Base-by-base conservation (phyloP, 2,329 filamentous ascomycete genomes). In the Pseudonectria buxi region DNA sequence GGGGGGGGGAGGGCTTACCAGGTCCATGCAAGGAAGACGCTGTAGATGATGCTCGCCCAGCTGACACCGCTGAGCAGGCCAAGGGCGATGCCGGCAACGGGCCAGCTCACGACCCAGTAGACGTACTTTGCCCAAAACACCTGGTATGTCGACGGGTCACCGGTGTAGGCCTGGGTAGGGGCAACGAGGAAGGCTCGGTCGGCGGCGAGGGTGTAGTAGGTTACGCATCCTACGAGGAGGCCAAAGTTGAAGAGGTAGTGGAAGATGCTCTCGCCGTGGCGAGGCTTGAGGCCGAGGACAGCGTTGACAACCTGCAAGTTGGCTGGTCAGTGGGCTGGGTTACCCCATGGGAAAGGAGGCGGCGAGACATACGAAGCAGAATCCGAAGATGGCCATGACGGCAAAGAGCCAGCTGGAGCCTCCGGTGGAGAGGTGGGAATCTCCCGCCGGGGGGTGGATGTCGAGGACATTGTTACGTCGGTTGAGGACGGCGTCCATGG, bases 391-490 rank as follows among this genome's bases (percentile, higher is more conserved):
- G 36, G 71, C 68, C 5, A 64, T 67, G n/a, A 72, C 68, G 24
- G 72, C 62, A 64, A 66, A 76, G 10, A 76, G 61, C 72, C 72
- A 77, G 60, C 72, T 56, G 28, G 71, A 74, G 36, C 72, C 73
- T 37, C 68, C 55, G 1, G 54, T 55, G 1, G 63, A 61, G 14
- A 74, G 59, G 13, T 65, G 53, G 27, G 57, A 50, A 13, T 59
- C 56, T 7, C 65, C 65, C 3, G 40, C 43, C 0, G 64, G 60
- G 3, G 68, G 68, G 57, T 76, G 72, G 54, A 64, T 50, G 24
- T 57, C 41, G 26, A 76, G 57, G 14, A 68, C 70, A 29, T 68
- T 58, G 54, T 75, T 74, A 28, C 61, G 54, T 24, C 43, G 12
- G n/a, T 49, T 34, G 15, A 65, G 41, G 33, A 47, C 35, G 22